Evolutionary conservation across 176 grass and related monocot species (phyloP).

Genomic region (Puya raimondii): DNA sequence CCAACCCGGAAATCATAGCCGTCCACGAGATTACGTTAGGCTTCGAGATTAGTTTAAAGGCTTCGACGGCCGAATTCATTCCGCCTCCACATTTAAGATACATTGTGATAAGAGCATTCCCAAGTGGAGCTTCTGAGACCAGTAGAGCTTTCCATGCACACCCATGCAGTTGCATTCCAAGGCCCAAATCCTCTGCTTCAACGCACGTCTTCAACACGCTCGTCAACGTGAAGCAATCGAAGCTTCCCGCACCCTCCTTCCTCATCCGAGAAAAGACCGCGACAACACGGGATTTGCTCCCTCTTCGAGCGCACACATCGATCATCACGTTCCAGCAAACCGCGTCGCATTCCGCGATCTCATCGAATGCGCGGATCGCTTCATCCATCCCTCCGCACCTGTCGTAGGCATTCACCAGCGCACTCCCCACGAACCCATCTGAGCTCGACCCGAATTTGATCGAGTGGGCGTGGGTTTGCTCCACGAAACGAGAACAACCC

Average conservation of each 20-base stretch:
- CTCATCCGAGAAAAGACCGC: slow-evolving; percentile 25
- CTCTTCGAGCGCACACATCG: slow-evolving; percentile 21
- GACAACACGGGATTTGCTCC: slow-evolving; percentile 9
- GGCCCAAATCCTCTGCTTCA: neutral
- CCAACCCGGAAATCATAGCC: slow-evolving; percentile 20
- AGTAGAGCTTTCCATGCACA: slow-evolving; percentile 28
- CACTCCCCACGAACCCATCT: slow-evolving; percentile 24
- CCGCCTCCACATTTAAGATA: slow-evolving; percentile 32
- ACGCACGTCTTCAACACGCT: slow-evolving; percentile 31
- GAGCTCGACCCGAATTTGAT: slow-evolving; percentile 17
- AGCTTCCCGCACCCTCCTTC: slow-evolving; percentile 3
- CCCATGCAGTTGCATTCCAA: slow-evolving; percentile 32
- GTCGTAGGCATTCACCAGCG: slow-evolving; percentile 22
- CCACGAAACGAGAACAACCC: neutral
- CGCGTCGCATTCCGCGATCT: slow-evolving; percentile 13
- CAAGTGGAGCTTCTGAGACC: slow-evolving; percentile 11
- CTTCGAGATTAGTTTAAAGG: slow-evolving; percentile 11
- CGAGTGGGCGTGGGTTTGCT: slow-evolving; percentile 27
- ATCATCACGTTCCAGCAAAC: slow-evolving; percentile 35
- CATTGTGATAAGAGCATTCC: slow-evolving; percentile 36
- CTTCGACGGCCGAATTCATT: slow-evolving; percentile 4
- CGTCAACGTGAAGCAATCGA: slow-evolving; percentile 22
- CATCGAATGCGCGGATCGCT: slow-evolving; percentile 11
- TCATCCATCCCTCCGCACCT: slow-evolving; percentile 11
- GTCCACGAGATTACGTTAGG: slow-evolving; percentile 38